Conservation (phyloP, 78 protist genomes). For the Salpingoeca rosetta region DNA sequence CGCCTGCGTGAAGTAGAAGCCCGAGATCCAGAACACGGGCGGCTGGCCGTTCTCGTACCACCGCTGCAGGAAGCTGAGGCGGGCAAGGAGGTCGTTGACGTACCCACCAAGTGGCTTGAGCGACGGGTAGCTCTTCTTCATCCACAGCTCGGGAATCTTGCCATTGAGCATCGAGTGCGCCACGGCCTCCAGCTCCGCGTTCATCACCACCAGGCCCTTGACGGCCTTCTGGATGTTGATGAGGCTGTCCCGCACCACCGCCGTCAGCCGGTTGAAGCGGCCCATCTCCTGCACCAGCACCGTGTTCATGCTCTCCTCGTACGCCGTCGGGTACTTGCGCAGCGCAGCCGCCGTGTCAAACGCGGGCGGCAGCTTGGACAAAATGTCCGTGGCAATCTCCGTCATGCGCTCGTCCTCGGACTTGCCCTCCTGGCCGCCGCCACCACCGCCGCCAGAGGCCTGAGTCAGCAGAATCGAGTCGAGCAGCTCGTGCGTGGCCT, state of each 20-base stretch:
- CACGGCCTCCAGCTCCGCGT: slow-evolving; percentile 46
- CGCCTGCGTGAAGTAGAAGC: slow-evolving; percentile 84
- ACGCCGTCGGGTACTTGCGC: slow-evolving; percentile 31
- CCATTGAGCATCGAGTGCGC: slow-evolving; percentile 1
- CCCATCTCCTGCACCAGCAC: slow-evolving; percentile 55
- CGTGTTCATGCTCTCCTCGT: slow-evolving; percentile 51
- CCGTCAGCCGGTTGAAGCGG: slow-evolving; percentile 43
- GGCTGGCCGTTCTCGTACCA: slow-evolving; percentile 60
- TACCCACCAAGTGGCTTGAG: slow-evolving; percentile 48
- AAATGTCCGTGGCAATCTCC: slow-evolving; percentile 31
- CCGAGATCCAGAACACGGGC: slow-evolving; percentile 63
- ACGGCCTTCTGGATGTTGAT: slow-evolving; percentile 37
- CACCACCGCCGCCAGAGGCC: slow-evolving; percentile 2
- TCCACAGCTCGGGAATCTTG: slow-evolving; percentile 43
- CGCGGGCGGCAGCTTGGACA: slow-evolving; percentile 30
- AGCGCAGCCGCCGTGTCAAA: slow-evolving; percentile 29
- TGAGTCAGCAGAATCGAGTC: slow-evolving; percentile 12
- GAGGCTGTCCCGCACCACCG: slow-evolving; percentile 27
- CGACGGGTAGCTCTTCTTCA: slow-evolving; percentile 34
- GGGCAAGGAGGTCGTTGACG: slow-evolving; percentile 33
- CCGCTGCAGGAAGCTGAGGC: slow-evolving; percentile 39
- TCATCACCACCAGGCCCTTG: slow-evolving; percentile 64
- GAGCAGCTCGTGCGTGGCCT: slow-evolving; percentile 27
- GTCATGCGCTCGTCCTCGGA: not conserved
- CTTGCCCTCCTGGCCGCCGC: not conserved